Base-by-base conservation (phyloP, 805 yeast genomes). In the Zygosaccharomyces rouxii region DNA sequence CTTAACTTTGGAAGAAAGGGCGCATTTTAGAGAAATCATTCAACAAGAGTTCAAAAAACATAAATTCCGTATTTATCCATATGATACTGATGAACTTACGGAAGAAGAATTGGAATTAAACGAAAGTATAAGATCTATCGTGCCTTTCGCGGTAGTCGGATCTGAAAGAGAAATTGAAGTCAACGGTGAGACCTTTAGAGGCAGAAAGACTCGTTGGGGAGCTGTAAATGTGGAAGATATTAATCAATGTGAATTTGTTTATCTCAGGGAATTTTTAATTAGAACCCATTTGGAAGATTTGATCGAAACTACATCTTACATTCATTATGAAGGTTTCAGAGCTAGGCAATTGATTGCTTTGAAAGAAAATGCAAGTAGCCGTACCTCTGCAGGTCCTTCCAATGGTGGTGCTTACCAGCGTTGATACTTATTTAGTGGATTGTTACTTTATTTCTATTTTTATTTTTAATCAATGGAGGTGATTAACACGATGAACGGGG, bases 71-170 rank as follows among this genome's bases (percentile, higher is more conserved):
- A 77, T 90, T 65, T 92, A 88, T 70, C 99, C 98, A 44, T 84
- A 79, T 66, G 95, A 88, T 64, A 68, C 75, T 41, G 50, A 51
- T 9, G 84, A 79, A 28, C 72, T 84, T 58, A 78, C 80, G 46
- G 85, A 79, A 14, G 92, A 84, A 56, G 92, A 85, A 64, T 72
- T 74, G 56, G 89, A 83, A 63, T 74, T 86, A 60, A 86, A 86
- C 62, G 78, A 78, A 55, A 88, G 85, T 61, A 84, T 86, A 60
- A 79, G 84, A 70, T 76, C 81, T 10, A 75, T 86, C 60, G 78
- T 90, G 57, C 99, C 99, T 23, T 92, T 94, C 73, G 98, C 98
- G 1, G 81, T 92, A 33, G 89, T 90, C 49, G 99, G 98, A 38
- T 84, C 96, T 10, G 95, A 89, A 66, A 80, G 77, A 49, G 84